phyloP scores from a whole-genome alignment of 208 protist species.

The Trypanosoma rangeli region DNA sequence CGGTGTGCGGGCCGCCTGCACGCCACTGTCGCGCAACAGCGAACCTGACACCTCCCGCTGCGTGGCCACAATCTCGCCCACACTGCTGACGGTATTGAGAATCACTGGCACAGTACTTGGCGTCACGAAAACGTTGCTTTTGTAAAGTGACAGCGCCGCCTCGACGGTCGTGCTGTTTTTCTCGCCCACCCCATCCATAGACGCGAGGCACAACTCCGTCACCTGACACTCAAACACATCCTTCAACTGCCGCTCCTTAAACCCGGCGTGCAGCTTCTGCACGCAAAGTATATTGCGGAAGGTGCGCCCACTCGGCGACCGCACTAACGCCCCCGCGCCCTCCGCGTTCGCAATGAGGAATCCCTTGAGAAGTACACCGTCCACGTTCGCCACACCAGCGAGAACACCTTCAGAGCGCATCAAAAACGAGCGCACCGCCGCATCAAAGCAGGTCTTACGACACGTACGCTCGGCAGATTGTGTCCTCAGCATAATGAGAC shows the following conservation, averaged over 20 bases:
- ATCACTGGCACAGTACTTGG: slow-evolving; percentile 76
- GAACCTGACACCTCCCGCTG: slow-evolving; percentile 38
- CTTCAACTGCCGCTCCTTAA: slow-evolving; percentile 89
- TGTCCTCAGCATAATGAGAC: slow-evolving; percentile 34
- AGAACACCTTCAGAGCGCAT: slow-evolving; percentile 82
- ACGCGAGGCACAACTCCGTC: slow-evolving; percentile 33
- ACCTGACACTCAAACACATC: slow-evolving; percentile 83
- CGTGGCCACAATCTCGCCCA: slow-evolving; percentile 53
- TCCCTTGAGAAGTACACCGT: slow-evolving; percentile 38
- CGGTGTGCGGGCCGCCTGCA: neutral
- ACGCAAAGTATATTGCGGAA: slow-evolving; percentile 55
- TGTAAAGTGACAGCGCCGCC: slow-evolving; percentile 41
- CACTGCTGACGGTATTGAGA: slow-evolving; percentile 48
- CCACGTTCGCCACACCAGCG: slow-evolving; percentile 60
- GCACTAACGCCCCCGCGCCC: slow-evolving; percentile 33
- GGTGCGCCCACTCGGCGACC: slow-evolving; percentile 63
- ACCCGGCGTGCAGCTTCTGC: slow-evolving; percentile 53
- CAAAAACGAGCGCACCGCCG: slow-evolving; percentile 22
- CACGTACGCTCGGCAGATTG: slow-evolving; percentile 16
- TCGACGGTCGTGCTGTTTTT: slow-evolving; percentile 52
- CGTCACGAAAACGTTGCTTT: slow-evolving; percentile 63
- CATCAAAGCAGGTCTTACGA: slow-evolving; percentile 32
- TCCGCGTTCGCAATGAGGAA: slow-evolving; percentile 67
- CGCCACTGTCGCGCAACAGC: slow-evolving; percentile 11
- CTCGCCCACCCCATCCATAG: slow-evolving; percentile 78